Evolutionary conservation across 2,329 filamentous ascomycete species (phyloP), one percentile per base, ranked within the genome.

Genomic region (Dryadomyces quercus-mongolicae): DNA sequence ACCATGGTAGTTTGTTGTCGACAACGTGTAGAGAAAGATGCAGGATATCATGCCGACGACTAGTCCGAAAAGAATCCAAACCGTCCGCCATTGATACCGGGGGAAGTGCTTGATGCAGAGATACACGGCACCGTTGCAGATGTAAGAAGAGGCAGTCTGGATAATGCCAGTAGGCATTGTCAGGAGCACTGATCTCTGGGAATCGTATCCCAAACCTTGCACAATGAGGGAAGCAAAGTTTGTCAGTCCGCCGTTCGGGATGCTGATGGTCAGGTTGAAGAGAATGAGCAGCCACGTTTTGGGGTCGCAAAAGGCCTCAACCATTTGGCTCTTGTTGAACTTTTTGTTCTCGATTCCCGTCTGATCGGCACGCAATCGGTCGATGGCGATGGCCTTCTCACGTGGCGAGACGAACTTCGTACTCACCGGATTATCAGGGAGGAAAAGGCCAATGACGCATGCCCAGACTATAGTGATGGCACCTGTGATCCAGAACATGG

Each of bases 221-320:
- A 80, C 78, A 12, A 80, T 65, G 5, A 75, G 79, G 2, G 76
- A 65, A 2, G 77, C 79, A 62, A 79, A 81, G 1, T 73, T 76
- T 1, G 73, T 77, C 49, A 80, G 68, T 40, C 79, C 74, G 48
- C 76, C 77, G 54, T 70, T 73, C 0, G 74, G 76, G n/a, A 77
- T 71, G 6, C 70, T 63, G 63, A 75, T 73, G 60, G 76, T 64
- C 16, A 77, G 64, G 18, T 75, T 75, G 31, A 74, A 69, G 2
- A 79, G 44, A 36, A 73, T 62, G 61, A 81, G 62, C 0, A 78
- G 66, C 59, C 73, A 80, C 12, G 78, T 64, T 57, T 80, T 76
- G n/a, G 71, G 68, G 59, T 80, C 77, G 20, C 65, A 50, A 1
- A 81, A 62, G 6, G 74, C 71, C 60, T 82, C 79, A 2, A 74